Evolutionary conservation across 1,139 yeast species (phyloP), one percentile per base, ranked within the genome.

Genomic region (Zygosaccharomyces pseudobailii): DNA sequence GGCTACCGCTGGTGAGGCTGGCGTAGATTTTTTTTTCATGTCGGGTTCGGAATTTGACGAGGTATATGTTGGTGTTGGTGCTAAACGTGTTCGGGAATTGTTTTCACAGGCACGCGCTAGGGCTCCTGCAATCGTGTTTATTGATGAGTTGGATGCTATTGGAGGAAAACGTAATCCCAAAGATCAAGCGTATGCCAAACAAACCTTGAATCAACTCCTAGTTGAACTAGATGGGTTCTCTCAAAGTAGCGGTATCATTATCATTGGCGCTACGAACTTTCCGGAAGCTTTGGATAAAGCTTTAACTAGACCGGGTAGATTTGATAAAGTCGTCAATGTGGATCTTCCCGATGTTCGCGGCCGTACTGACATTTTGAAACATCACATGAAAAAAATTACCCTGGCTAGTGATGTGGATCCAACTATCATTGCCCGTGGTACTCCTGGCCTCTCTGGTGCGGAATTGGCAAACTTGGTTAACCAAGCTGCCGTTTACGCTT

Each of bases 1-100:
- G 59, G 98, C 99, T 19, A 95, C 97, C 34, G 99, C 99, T 8
- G 98, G 98, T 51, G 98, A 94, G 69, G 98, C 99, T 2, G 98
- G 96, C 42, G 98, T 92, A 27, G 98, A 97, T 25, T 94, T 94
- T 65, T 92, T 92, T 69, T 92, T 90, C 69, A 90, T 92, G 97
- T 86, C 96, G 4, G 99, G 98, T 43, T 88, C 97, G 2, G 98
- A 94, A 68, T 94, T 94, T 65, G 98, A 94, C 66, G 98, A 94
- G 67, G 79, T 94, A 56, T 94, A 90, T 61, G 98, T 94, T 32
- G 99, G 99, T 66, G 98, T 94, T 34, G 99, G 99, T 65, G 98
- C 99, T 49, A 92, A 90, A 69, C 80, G 98, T 65, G 94, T 94
- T 47, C 81, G 99, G 58, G 98, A 94, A 63, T 76, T 94, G 55